Evolutionary conservation across 1,284 basidiomycete genomes (phyloP), one percentile per base, ranked within the genome.

Genomic region (Cutaneotrichosporon dermatis): DNA sequence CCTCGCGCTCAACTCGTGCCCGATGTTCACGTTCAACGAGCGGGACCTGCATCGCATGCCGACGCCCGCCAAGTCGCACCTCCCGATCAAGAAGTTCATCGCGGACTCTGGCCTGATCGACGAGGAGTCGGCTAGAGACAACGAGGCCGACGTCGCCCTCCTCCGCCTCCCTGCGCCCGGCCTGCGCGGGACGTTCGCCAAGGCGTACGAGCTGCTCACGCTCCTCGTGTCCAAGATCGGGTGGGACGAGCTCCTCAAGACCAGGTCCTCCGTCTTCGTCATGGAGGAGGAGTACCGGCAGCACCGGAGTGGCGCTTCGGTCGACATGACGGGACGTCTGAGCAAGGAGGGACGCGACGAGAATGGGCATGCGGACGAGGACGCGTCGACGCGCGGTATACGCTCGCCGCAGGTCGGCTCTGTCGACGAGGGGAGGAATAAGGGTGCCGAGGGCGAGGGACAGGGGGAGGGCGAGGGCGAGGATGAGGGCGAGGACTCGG

Each of bases 1-100:
- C 11, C 83, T 98, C 43, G 98, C 95, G 1, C 85, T 99, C 61
- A 99, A 99, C 75, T 98, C 95, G 42, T 99, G 96, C 80, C 95
- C 95, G 1, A 99, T 99, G 95, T 99, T 99, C 79, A 98, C 95
- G 2, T 99, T 91, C 80, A 97, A 97, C 74, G 95, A 96, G 57
- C 87, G 94, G 13, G 96, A 99, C 76, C 82, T 89, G 9, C 96
- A 99, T 76, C 85, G 93, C 6, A 87, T 86, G 79, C 86, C 97
- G 6, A 83, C 88, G 1, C 88, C 94, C 1, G 82, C 88, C 0
- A 85, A 87, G 57, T 85, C 92, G 11, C 92, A 96, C 75, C 81
- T 98, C 6, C 96, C 95, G 0, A 85, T 92, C 72, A 89, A 89
- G 67, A 83, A 86, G 46, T 85, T 88, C 51, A 93, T 98, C 64